Percentiles rank a stretch among this genome's conserved stretches.
phyloP scores from a whole-genome alignment of 768 basidiomycete genomes.

The Tulasnella sp. region DNA sequence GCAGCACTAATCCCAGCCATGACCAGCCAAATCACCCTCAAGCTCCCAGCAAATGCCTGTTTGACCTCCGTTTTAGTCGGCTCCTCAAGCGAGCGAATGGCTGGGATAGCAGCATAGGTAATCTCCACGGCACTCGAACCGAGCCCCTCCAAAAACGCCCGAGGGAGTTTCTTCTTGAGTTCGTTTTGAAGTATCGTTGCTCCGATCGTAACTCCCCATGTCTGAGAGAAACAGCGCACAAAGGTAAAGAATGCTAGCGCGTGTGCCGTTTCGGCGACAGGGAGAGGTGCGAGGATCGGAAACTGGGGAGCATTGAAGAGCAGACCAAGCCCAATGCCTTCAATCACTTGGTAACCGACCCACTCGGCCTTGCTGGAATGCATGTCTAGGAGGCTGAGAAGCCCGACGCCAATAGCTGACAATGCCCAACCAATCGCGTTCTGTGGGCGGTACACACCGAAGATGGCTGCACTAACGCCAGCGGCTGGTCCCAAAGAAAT shows the following conservation, averaged over 20 bases:
- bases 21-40: constrained; percentile 32
- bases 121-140: constrained; percentile 30
- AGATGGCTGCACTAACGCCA: constrained; percentile 41
- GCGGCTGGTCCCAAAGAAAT: constrained; percentile 30
- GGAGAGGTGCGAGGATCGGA: constrained; percentile 37
- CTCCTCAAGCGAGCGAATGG: constrained; percentile 20
- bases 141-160: constrained; percentile 37
- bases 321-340: constrained; percentile 26
- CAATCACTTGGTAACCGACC: constrained; percentile 26
- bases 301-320: constrained; percentile 33
- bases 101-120: constrained; percentile 33
- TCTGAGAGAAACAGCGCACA: constrained; percentile 35
- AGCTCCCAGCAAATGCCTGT: constrained; percentile 30
- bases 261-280: constrained; percentile 30
- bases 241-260: constrained; percentile 33
- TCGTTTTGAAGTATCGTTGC: constrained; percentile 52
- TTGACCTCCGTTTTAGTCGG: constrained; percentile 11
- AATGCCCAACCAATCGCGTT: constrained; percentile 43
- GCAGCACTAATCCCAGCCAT: constrained; percentile 43
- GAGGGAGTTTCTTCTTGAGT: constrained; percentile 45
- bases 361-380: not conserved
- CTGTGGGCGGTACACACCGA: constrained; percentile 42
- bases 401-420: constrained; percentile 39
- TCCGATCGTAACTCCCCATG: constrained; percentile 44
- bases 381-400: constrained; percentile 36